Base-by-base conservation (phyloP, 1,284 basidiomycete species). In the Volvariella surrecta region DNA sequence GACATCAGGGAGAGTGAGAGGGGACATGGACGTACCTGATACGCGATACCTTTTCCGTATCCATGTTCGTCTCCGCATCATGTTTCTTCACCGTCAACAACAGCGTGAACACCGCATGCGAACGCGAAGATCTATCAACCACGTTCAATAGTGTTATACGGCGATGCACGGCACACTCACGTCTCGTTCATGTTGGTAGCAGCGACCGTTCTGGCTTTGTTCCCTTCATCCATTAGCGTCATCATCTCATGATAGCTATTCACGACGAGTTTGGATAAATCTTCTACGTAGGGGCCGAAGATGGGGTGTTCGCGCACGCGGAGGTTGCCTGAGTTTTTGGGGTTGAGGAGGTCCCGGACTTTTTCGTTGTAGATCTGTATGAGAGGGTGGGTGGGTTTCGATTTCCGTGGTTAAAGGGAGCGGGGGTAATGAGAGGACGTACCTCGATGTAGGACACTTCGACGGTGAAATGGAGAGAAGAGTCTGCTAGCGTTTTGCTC, bases 171-270 rank as follows among this genome's bases (percentile, higher is more conserved):
- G 15, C 13, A 6, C 8, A 68, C 80, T 52, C 57, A 87, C 67
- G 96, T 98, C 68, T 99, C 96, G 66, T 99, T 99, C 96, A 99
- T 99, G 64, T 96, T 91, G 17, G 96, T 99, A 16, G 96, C 95
- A 8, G 96, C 96, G 8, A 99, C 94, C 18, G 95, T 98, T 38
- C 95, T 74, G 37, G 90, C 91, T 70, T 99, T 98, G 66, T 98
- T 99, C 35, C 95, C 95, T 62, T 99, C 95, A 67, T 99, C 95
- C 94, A 98, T 98, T 58, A 99, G 80, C 6, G 84, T 91, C 82
- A 97, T 96, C 82, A 99, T 95, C 60, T 96, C 94, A 18, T 85
- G 75, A 61, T 94, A 97, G 59, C 76, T 89, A 58, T 78, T 82
- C 35, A 98, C 96, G 20, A 88, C 85, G 38, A 98, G 79, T 63